phyloP scores from a whole-genome alignment of 345 rosid genomes.

The Pseudoturritis turrita region DNA sequence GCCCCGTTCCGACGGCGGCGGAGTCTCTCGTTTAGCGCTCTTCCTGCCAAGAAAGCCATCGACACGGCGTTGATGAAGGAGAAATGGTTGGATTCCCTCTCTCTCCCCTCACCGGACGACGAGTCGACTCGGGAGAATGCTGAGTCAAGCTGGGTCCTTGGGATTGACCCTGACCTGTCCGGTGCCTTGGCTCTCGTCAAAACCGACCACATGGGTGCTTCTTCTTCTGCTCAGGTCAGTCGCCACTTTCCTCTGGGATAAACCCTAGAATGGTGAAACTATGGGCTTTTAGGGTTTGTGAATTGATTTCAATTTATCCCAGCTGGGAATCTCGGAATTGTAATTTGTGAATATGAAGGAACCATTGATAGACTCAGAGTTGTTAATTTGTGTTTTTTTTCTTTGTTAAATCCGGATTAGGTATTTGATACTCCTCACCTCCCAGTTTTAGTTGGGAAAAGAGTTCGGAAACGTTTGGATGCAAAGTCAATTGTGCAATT shows the following conservation, averaged over 20 bases:
- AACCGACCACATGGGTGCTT: constrained; percentile 39
- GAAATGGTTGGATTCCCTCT: constrained; percentile 63
- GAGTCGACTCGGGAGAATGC: constrained; percentile 6
- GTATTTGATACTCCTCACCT: constrained; percentile 81
- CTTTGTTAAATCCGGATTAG: constrained; percentile 30
- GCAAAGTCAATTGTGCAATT: constrained; percentile 65
- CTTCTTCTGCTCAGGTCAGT: constrained; percentile 54
- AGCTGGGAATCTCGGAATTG: neutral
- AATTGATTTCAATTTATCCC: neutral
- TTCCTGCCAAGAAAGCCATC: constrained; percentile 13
- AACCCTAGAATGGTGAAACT: neutral
- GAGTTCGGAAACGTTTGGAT: constrained; percentile 75
- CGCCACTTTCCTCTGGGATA: neutral
- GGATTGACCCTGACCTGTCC: constrained; percentile 80
- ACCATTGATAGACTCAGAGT: neutral
- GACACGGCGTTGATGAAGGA: constrained; percentile 42
- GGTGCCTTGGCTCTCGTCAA: constrained; percentile 77
- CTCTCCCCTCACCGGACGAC: constrained; percentile 30
- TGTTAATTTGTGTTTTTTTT: neutral
- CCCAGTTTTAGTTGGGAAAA: constrained; percentile 61
- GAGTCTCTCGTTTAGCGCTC: neutral
- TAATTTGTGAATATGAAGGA: neutral
- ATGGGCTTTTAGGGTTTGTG: neutral
- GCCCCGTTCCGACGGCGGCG: neutral
- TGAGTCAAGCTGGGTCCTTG: constrained; percentile 55